Base-by-base conservation (phyloP, 2,329 filamentous ascomycete genomes). In the Pestalotiopsis sp. region DNA sequence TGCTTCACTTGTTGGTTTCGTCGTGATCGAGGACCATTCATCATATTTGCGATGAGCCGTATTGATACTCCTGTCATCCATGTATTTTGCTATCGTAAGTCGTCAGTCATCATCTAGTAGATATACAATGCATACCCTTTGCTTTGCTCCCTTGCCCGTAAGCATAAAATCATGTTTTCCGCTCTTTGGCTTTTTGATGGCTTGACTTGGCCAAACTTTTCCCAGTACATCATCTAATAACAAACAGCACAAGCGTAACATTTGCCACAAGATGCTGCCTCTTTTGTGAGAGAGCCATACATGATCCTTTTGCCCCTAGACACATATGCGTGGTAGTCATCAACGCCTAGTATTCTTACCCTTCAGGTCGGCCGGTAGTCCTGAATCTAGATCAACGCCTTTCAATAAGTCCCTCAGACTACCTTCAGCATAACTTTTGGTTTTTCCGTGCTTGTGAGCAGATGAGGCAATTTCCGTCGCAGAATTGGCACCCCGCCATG, bases 331-430 rank as follows among this genome's bases (percentile, higher is more conserved):
- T 27, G 25, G 20, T 5, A 20, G 45, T 49, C 13, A 49, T 64
- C 61, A 64, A 14, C 59, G 45, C 12, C 55, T 60, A 49, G 76
- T 64, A 14, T 67, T 67, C 57, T 79, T 79, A 17, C 76, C 76
- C 66, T 78, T 79, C n/a, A 65, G 27, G 27, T 66, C 64, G 25
- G 23, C 36, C 17, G 31, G 12, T 39, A 20, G 5, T 20, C 36
- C 52, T 55, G 77, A 72, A 14, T 58, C n/a, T 25, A 65, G 61
- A 20, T 81, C 77, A 3, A 77, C 76, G 5, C 76, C 75, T 70
- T 80, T 85, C 12, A 90, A 77, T 20, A 90, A 75, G 57, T 87
- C 83, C 66, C 86, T 81, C 25, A 90, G 78, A 66, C 84, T 89
- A 1, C 87, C 86, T 75, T 89, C 87, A 1, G 88, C 88, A 73